A percentile compares a stretch with the other conserved stretches of the same genome.
Evolutionary conservation across 2,329 filamentous ascomycete genomes (phyloP).

Genomic region (Claviceps sorghi): DNA sequence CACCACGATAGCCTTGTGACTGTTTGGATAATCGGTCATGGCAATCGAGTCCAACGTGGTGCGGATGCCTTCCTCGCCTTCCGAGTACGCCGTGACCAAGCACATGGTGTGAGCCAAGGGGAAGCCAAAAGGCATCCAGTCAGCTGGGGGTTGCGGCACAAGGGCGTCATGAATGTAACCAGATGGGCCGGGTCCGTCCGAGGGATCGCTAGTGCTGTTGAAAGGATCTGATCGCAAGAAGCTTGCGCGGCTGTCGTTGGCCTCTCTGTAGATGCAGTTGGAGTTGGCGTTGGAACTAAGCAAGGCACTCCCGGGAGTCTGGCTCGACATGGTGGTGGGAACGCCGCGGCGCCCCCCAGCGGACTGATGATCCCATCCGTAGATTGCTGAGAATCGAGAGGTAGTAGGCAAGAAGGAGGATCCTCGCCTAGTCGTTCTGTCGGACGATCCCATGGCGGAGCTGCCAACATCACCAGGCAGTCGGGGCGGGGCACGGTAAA

Average conservation of each 20-base stretch:
- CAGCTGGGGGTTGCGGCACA: constrained; percentile 86
- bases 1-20: constrained; percentile 91
- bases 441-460: constrained; percentile 46
- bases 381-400: constrained; percentile 85
- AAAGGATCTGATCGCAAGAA: constrained; percentile 48
- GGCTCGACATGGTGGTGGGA: constrained; percentile 92
- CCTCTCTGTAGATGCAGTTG: constrained; percentile 55
- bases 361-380: constrained; percentile 50
- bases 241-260: constrained; percentile 48
- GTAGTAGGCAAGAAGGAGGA: constrained; percentile 83
- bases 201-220: constrained; percentile 34
- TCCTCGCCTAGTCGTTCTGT: constrained; percentile 62
- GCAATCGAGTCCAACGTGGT: constrained; percentile 93
- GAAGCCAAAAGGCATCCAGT: constrained; percentile 96
- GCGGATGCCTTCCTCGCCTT: constrained; percentile 81
- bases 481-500: constrained; percentile 79
- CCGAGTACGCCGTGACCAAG: constrained; percentile 90
- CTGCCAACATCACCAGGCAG: constrained; percentile 61
- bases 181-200: constrained; percentile 64
- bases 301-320: constrained; percentile 59
- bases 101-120: constrained; percentile 89
- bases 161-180: constrained; percentile 96
- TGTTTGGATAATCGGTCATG: constrained; percentile 97
- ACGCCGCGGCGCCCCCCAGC: constrained; percentile 34
- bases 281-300: constrained; percentile 35